phyloP scores from a whole-genome alignment of 768 basidiomycete genomes.

The Psilocybe azurescens region DNA sequence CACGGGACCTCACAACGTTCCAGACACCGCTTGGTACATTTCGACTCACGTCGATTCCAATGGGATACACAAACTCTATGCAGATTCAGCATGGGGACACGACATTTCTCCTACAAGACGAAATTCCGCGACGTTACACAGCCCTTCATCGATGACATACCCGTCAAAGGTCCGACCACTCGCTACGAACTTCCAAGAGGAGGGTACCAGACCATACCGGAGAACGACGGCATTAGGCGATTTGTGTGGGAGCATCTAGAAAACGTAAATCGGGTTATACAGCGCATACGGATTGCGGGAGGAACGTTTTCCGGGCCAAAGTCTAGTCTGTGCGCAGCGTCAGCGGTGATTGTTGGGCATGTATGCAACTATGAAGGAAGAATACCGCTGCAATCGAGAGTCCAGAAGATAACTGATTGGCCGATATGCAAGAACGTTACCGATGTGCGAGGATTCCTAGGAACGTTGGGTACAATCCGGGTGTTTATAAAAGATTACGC shows the following conservation, averaged over 20 bases:
- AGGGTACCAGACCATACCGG: slow-evolving; percentile 22
- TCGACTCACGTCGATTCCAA: no score
- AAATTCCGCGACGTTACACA: slow-evolving; percentile 1
- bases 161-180: slow-evolving; percentile 26
- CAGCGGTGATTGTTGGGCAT: slow-evolving; percentile 27
- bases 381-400: slow-evolving; percentile 22
- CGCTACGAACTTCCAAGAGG: slow-evolving; percentile 24
- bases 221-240: slow-evolving; percentile 27
- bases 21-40: no score
- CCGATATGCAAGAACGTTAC: no score
- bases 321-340: not conserved
- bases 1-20: no score
- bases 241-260: not conserved
- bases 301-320: no score
- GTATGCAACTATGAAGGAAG: slow-evolving; percentile 37
- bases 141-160: slow-evolving; percentile 24
- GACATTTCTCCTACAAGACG: slow-evolving; percentile 8
- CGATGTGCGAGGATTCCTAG: slow-evolving; percentile 30
- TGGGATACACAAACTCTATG: slow-evolving; percentile 3
- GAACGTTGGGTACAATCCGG: slow-evolving; percentile 24
- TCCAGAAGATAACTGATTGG: slow-evolving; percentile 26
- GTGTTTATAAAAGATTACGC: slow-evolving; percentile 17
- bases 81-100: slow-evolving; percentile 9
- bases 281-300: no score
- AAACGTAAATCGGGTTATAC: no score